These are phyloP conservation scores for Tetrastigma voinierianum DNA, from an alignment of 164 flowering plant genomes.

Conservation along the genomic window DNA sequence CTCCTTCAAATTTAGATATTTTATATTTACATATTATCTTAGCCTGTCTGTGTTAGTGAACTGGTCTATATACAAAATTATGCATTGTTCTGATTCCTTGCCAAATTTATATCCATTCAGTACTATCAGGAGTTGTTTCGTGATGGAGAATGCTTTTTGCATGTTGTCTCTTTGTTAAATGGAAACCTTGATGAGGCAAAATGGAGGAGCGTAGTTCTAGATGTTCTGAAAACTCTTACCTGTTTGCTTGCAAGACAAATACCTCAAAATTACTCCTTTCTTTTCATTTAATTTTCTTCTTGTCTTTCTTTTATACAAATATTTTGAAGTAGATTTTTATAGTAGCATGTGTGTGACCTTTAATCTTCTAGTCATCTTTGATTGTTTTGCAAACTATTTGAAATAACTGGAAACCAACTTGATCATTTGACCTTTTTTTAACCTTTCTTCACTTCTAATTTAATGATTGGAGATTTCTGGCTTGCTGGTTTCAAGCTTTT, in stretches of 20 bases:
- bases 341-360: too few relatives aligned
- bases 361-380: too few relatives aligned
- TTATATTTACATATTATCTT: background rate
- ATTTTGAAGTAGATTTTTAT: too few relatives aligned
- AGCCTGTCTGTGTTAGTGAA: background rate
- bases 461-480: too few relatives aligned
- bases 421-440: too few relatives aligned
- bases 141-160: constrained; percentile 95
- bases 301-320: background rate
- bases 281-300: background rate
- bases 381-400: too few relatives aligned
- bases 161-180: constrained; percentile 90
- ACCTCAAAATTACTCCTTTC: constrained; percentile 72
- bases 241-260: constrained; percentile 72
- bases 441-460: too few relatives aligned
- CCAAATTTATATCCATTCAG: constrained; percentile 41
- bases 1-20: background rate
- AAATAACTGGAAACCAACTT: too few relatives aligned
- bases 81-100: constrained; percentile 12
- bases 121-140: constrained; percentile 87
- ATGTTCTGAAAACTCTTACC: constrained; percentile 84
- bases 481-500: too few relatives aligned
- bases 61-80: background rate
- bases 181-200: constrained; percentile 65
- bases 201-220: constrained; percentile 73